Evolutionary conservation across 768 basidiomycete species (phyloP), one percentile per base, ranked within the genome.

Genomic region (Suillus bovinus): DNA sequence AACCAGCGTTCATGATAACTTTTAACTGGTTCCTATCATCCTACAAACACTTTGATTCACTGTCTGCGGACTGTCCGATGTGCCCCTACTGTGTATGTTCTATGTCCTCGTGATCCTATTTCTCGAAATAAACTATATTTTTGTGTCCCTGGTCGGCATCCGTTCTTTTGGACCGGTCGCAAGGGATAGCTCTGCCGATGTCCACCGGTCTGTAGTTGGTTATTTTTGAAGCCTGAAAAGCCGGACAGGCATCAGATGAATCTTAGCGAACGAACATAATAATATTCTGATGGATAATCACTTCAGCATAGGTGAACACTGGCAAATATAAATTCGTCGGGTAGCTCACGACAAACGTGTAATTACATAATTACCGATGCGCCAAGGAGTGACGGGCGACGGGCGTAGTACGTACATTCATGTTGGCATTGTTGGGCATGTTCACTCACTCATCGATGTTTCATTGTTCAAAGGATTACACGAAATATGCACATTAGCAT

Each of bases 61-160:
- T 29, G 55, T 39, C 66, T 62, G 66, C 57, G 72, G 70, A 74
- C 72, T 72, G 64, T 72, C 65, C 66, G 65, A 55, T 72, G 71
- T 72, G 70, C 65, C 53, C 11, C 54, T 52, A 55, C 46, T 14
- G n/a, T 57, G 34, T 57, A 59, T 61, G 50, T 61, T 59, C 24
- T 39, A 61, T 59, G 60, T 17, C 50, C 59, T 62, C 39, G 60
- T 34, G 44, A 61, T 39, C n/a, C 14, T 5, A 5, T 38, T 7
- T 56, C 38, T 56, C 20, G 55, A 27, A 56, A 39, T 55, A 27
- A 38, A 55, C 24, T 55, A 24, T 27, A 27, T 50, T 10, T 29
- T 27, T 10, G 17, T 27, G 5, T 56, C 2, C 22, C 13, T 24
- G 22, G 22, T 56, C 5, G 5, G 38, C 9, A 39, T 27, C 10